Evolutionary conservation across 805 yeast genomes (phyloP).

Genomic region (Hanseniaspora lachancei): DNA sequence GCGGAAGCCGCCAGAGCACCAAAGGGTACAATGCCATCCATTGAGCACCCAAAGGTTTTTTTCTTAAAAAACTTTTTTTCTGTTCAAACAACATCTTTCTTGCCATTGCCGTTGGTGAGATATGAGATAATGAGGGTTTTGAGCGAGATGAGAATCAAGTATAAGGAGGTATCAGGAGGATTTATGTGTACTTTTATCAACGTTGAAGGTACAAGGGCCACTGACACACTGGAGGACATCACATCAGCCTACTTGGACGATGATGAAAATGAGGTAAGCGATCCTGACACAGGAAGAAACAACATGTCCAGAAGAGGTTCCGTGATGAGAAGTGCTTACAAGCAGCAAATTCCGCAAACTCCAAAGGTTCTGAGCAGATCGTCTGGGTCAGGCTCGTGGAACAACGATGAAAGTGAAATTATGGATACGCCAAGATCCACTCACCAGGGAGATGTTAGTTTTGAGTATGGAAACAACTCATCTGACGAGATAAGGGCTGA

Average conservation of each 20-base stretch:
- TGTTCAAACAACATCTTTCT: slow-evolving; percentile 88
- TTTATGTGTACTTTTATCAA: slow-evolving; percentile 63
- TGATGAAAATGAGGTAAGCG: background rate
- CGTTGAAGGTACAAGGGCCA: slow-evolving; percentile 10
- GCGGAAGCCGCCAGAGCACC: slow-evolving; percentile 43
- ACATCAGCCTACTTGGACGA: slow-evolving; percentile 6
- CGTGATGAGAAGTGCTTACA: slow-evolving; percentile 19
- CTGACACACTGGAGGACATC: slow-evolving; percentile 9
- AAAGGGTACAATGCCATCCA: slow-evolving; percentile 79
- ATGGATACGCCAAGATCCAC: slow-evolving; percentile 40
- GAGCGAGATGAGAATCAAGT: slow-evolving; percentile 63
- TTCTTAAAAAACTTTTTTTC: slow-evolving; percentile 87
- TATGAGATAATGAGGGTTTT: slow-evolving; percentile 69
- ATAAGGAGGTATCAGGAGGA: slow-evolving; percentile 86
- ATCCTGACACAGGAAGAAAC: slow-evolving; percentile 7
- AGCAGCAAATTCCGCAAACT: slow-evolving; percentile 39
- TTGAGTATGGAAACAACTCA: slow-evolving; percentile 12
- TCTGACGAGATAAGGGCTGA: slow-evolving; percentile 7
- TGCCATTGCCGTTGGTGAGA: slow-evolving; percentile 77
- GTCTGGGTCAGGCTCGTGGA: slow-evolving; percentile 26
- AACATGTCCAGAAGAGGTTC: slow-evolving; percentile 20
- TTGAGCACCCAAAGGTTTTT: slow-evolving; percentile 81
- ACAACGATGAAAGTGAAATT: slow-evolving; percentile 43
- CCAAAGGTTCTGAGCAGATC: slow-evolving; percentile 34
- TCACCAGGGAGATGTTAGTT: slow-evolving; percentile 13